These are phyloP conservation scores for Moesziomyces aphidis DNA, from an alignment of 1,284 basidiomycete species.

Conservation along the genomic window DNA sequence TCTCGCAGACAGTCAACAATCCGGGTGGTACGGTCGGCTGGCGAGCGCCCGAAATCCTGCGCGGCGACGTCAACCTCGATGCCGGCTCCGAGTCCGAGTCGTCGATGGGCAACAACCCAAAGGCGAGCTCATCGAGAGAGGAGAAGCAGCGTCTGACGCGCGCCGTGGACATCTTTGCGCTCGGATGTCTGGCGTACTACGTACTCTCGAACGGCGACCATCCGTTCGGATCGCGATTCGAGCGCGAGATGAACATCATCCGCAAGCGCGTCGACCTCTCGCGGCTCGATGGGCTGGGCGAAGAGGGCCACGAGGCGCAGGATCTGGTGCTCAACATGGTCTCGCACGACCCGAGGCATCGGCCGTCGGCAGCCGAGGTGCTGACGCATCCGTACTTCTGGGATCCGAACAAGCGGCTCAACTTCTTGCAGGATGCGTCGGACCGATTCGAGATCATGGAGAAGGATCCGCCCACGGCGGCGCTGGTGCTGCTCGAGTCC, in stretches of 20 bases:
- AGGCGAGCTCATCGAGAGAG: constrained; percentile 26
- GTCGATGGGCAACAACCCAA: constrained; percentile 41
- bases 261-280: constrained; percentile 50
- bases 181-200: constrained; percentile 66
- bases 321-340: constrained; percentile 63
- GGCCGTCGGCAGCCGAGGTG: constrained; percentile 87
- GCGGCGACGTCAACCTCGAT: constrained; percentile 59
- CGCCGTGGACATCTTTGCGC: constrained; percentile 66
- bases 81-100: constrained; percentile 49
- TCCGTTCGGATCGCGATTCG: constrained; percentile 64
- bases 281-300: constrained; percentile 57
- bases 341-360: constrained; percentile 67
- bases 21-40: constrained; percentile 66
- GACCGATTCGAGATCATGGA: constrained; percentile 97
- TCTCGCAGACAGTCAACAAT: constrained; percentile 65
- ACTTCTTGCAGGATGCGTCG: constrained; percentile 94
- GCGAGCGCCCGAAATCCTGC: constrained; percentile 66
- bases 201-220: constrained; percentile 64
- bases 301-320: constrained; percentile 65
- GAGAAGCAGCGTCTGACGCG: constrained; percentile 58
- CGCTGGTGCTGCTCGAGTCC: constrained; percentile 81
- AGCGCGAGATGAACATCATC: constrained; percentile 67
- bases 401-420: constrained; percentile 84
- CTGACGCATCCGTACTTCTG: constrained; percentile 97
- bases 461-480: constrained; percentile 81